Conservation (phyloP, 1,284 basidiomycete species). For the Naganishia liquefaciens region DNA sequence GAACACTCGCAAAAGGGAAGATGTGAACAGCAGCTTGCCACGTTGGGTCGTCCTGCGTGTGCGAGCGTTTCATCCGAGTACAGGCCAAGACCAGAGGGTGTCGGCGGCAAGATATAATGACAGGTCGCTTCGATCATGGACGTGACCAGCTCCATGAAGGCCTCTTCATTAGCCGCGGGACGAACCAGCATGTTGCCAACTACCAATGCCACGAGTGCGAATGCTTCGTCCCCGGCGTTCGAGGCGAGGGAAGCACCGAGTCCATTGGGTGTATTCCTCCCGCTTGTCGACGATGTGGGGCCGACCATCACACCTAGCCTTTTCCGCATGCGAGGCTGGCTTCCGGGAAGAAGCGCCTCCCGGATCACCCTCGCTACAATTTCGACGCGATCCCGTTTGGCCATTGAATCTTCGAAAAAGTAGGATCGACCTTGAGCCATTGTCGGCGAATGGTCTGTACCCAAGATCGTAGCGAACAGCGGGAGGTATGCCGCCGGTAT, state of each 20-base stretch:
- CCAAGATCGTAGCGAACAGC: conserved; percentile 77
- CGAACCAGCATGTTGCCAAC: conserved; percentile 43
- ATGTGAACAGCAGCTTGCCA: conserved; percentile 40
- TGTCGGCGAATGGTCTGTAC: conserved; percentile 75
- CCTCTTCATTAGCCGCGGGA: conserved; percentile 38
- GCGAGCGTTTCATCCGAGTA: conserved; percentile 22
- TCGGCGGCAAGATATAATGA: conserved; percentile 48
- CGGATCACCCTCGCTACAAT: conserved; percentile 49
- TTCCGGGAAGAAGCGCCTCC: conserved; percentile 40
- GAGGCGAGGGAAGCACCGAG: conserved; percentile 2
- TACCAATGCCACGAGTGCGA: conserved; percentile 46
- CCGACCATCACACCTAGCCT: conserved; percentile 11
- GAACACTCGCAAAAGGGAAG: conserved; percentile 48
- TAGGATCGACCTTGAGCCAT: conserved; percentile 42
- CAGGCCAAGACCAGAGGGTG: conserved; percentile 23
- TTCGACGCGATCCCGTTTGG: conserved; percentile 45
- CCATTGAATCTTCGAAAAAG: conserved; percentile 39
- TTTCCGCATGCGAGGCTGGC: conserved; percentile 24
- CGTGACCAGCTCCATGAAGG: conserved; percentile 41
- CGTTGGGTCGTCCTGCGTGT: conserved; percentile 9
- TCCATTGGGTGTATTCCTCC: conserved; percentile 14
- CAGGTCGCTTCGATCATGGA: conserved; percentile 51
- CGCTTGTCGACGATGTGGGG: conserved; percentile 5
- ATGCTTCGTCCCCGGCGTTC: conserved; percentile 46
- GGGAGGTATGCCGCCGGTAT: conserved; percentile 73